Evolutionary conservation across 1,284 basidiomycete species (phyloP).

Genomic region (Apiotrichum porosum): DNA sequence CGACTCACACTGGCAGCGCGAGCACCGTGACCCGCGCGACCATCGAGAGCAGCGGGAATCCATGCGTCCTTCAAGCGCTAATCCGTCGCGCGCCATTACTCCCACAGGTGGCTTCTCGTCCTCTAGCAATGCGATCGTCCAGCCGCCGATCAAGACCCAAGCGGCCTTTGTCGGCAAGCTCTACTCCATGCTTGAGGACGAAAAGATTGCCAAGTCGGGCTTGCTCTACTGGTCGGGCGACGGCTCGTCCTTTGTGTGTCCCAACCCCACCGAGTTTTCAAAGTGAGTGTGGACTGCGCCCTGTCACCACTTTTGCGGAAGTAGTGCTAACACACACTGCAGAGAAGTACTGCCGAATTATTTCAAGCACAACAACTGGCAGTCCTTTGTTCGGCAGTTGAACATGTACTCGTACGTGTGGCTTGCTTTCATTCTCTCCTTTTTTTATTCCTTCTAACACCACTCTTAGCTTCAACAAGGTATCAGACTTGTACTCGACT

Average conservation of each 20-base stretch:
- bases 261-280: conserved; percentile 49
- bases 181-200: conserved; percentile 49
- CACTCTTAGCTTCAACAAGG: conserved; percentile 44
- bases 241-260: conserved; percentile 49
- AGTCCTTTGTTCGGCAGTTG: conserved; percentile 50
- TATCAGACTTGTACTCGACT: conserved; percentile 45
- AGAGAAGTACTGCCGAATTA: conserved; percentile 48
- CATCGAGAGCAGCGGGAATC: neutral
- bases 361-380: conserved; percentile 52
- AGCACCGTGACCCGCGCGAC: neutral
- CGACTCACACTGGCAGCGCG: neutral
- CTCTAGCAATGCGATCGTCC: neutral
- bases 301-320: no score
- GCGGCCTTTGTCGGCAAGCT: conserved; percentile 49
- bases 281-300: conserved; percentile 27
- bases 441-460: no score
- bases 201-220: conserved; percentile 40
- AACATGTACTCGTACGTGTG: conserved; percentile 50
- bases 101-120: neutral
- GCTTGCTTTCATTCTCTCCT: no score
- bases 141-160: conserved; percentile 42
- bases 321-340: conserved; percentile 5
- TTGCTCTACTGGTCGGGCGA: conserved; percentile 47
- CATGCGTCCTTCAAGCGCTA: conserved; percentile 15
- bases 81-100: conserved; percentile 25